Evolutionary conservation across 805 yeast genomes (phyloP).

Genomic region (Candida cerambycidarum): DNA sequence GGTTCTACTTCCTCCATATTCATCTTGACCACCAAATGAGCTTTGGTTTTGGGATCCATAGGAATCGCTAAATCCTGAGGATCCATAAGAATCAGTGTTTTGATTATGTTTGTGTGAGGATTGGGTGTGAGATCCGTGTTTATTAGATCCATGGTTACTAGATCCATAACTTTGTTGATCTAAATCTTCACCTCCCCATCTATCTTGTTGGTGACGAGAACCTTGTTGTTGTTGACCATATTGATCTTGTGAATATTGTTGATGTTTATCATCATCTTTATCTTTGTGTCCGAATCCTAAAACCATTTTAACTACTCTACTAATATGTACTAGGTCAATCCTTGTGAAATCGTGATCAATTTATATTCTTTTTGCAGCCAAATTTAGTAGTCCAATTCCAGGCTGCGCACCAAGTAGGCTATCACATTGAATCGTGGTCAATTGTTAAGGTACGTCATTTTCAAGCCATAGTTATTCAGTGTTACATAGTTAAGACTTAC

Average conservation of each 20-base stretch:
- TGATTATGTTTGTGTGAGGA: no score
- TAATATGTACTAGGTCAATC: background rate
- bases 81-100: conserved; percentile 11
- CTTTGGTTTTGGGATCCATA: conserved; percentile 20
- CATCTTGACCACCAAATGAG: background rate
- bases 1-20: background rate
- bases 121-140: no score
- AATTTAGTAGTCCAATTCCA: background rate
- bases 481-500: no score
- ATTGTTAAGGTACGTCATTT: background rate
- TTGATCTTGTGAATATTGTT: background rate
- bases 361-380: conserved; percentile 3
- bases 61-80: conserved; percentile 17
- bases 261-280: conserved; percentile 5
- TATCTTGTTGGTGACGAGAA: background rate
- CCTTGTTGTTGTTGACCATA: background rate
- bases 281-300: conserved; percentile 7
- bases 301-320: conserved; percentile 3
- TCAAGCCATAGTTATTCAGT: background rate
- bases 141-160: conserved; percentile 14
- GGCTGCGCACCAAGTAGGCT: background rate
- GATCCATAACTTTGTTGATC: conserved; percentile 12
- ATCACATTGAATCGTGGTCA: background rate
- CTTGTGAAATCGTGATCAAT: background rate
- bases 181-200: background rate